These are phyloP conservation scores for Rhizopogon salebrosus DNA, from an alignment of 768 basidiomycete species.

Conservation along the genomic window DNA sequence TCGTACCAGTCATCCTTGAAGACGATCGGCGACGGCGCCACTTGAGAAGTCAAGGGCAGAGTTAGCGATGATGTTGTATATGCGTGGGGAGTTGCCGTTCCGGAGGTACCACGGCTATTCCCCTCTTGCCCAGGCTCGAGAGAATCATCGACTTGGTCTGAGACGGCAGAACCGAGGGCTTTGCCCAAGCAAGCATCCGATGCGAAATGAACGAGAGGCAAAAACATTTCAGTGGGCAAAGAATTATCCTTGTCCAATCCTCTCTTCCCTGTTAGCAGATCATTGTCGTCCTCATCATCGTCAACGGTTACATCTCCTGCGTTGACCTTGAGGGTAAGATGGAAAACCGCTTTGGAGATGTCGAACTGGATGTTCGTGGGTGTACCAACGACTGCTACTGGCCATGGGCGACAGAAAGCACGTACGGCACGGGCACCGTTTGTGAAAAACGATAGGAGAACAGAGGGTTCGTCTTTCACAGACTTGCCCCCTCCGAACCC, in stretches of 20 bases:
- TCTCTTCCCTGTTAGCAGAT: neutral
- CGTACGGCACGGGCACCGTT: constrained; percentile 81
- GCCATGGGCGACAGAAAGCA: constrained; percentile 85
- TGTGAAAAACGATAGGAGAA: constrained; percentile 57
- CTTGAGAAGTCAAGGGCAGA: constrained; percentile 4
- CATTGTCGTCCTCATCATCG: neutral
- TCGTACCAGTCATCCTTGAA: constrained; percentile 26
- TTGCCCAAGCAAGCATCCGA: constrained; percentile 29
- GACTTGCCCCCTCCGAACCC: neutral
- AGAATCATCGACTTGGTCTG: neutral
- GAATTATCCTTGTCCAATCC: constrained; percentile 16
- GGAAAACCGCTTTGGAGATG: constrained; percentile 63
- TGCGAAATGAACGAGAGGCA: constrained; percentile 89
- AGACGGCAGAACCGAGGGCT: constrained; percentile 1
- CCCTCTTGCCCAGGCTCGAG: neutral
- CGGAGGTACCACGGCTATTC: neutral
- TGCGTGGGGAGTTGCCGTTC: constrained; percentile 1
- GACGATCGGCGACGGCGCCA: constrained; percentile 6
- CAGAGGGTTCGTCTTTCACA: neutral
- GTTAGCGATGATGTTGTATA: constrained; percentile 14
- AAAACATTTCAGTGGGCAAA: constrained; percentile 81
- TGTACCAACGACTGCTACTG: constrained; percentile 66
- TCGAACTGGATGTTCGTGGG: constrained; percentile 71
- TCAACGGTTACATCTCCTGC: constrained; percentile 44
- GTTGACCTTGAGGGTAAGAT: constrained; percentile 58